Conservation (phyloP, 1,284 basidiomycete genomes). For the Sporisorium scitamineum region DNA sequence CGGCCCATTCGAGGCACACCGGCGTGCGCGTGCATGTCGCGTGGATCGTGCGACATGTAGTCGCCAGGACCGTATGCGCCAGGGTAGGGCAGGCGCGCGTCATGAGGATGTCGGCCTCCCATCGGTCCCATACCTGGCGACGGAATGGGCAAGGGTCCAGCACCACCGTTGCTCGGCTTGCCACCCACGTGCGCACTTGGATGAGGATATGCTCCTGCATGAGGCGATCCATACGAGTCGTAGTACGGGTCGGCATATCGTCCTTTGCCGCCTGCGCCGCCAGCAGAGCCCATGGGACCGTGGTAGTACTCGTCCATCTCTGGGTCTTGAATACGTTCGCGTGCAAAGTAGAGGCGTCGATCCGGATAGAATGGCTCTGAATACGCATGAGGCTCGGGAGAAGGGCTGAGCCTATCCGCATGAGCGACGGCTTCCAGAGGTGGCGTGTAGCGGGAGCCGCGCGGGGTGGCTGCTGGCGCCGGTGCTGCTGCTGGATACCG, state of each 20-base stretch:
- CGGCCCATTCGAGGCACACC: slow-evolving; percentile 28
- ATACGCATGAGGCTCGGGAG: slow-evolving; percentile 30
- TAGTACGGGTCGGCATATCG: slow-evolving; percentile 36
- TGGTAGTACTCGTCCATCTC: slow-evolving; percentile 54
- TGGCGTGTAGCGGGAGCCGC: slow-evolving; percentile 37
- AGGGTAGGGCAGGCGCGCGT: slow-evolving; percentile 16
- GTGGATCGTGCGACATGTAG: slow-evolving; percentile 31
- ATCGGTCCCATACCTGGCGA: slow-evolving; percentile 25
- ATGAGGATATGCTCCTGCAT: slow-evolving; percentile 28
- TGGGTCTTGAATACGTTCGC: slow-evolving; percentile 47
- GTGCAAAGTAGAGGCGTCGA: slow-evolving; percentile 46
- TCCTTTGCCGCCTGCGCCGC: slow-evolving; percentile 16
- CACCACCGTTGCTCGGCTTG: slow-evolving; percentile 20
- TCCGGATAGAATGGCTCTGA: slow-evolving; percentile 51
- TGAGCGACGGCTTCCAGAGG: slow-evolving; percentile 20
- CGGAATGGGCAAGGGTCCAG: slow-evolving; percentile 18
- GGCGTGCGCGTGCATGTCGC: slow-evolving; percentile 34
- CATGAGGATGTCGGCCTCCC: slow-evolving; percentile 17
- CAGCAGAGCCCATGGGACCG: slow-evolving; percentile 19
- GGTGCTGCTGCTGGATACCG: slow-evolving; percentile 24
- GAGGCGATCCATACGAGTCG: slow-evolving; percentile 40
- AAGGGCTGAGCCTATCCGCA: slow-evolving; percentile 26
- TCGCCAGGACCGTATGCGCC: slow-evolving; percentile 29
- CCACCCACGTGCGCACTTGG: slow-evolving; percentile 7
- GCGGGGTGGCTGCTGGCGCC: slow-evolving; percentile 12